These are phyloP conservation scores for Leccinum disarticulatum DNA, from an alignment of 768 basidiomycete genomes.

Conservation along the genomic window DNA sequence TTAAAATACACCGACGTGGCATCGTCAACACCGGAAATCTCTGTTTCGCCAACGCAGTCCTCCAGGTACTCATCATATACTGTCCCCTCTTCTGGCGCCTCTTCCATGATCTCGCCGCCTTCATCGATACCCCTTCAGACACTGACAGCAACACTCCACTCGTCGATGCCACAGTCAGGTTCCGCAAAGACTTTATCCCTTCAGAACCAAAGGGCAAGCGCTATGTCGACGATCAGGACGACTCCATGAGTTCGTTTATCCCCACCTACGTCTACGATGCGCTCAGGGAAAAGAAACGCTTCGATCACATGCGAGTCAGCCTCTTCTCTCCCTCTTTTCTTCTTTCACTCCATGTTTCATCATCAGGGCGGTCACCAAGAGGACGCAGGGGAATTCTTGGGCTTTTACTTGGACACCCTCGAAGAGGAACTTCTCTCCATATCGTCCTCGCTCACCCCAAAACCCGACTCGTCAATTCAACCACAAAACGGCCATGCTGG, in stretches of 20 bases:
- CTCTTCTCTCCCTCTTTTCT: not conserved
- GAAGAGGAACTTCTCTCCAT: conserved; percentile 86
- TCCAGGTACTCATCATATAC: conserved; percentile 89
- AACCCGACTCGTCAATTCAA: conserved; percentile 21
- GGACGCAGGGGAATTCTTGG: no score
- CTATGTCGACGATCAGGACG: conserved; percentile 45
- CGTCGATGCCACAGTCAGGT: conserved; percentile 66
- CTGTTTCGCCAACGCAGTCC: conserved; percentile 95
- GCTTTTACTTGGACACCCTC: no score
- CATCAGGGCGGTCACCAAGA: no score
- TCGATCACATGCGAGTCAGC: conserved; percentile 88
- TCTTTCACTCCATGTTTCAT: conserved; percentile 3
- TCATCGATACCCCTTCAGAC: conserved; percentile 37
- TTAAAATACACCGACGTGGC: conserved; percentile 66
- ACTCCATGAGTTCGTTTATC: conserved; percentile 68
- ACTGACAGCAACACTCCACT: conserved; percentile 46
- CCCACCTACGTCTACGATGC: conserved; percentile 89
- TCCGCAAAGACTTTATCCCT: conserved; percentile 72
- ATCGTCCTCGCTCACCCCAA: conserved; percentile 49
- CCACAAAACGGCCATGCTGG: conserved; percentile 10
- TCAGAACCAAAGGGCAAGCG: conserved; percentile 41
- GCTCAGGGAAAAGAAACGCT: conserved; percentile 89
- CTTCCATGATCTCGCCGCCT: conserved; percentile 67
- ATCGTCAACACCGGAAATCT: conserved; percentile 94
- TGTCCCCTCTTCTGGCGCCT: conserved; percentile 83